Evolutionary conservation across 805 yeast genomes (phyloP).

Genomic region (Candida endomychidarum): DNA sequence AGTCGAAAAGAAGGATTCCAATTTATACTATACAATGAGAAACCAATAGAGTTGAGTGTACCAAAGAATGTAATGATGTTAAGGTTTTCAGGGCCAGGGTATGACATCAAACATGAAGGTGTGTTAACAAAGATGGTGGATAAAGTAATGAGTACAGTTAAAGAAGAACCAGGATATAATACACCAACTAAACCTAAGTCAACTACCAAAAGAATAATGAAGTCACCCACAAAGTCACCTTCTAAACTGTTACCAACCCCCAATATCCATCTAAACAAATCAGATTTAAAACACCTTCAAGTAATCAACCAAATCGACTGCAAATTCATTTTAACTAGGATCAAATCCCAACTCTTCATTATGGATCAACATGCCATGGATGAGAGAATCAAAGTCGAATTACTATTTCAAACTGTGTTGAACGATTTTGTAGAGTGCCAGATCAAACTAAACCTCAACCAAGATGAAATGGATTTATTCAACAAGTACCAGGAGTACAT

Average conservation of each 20-base stretch:
- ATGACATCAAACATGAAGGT: neutral
- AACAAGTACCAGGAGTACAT: conserved; percentile 16
- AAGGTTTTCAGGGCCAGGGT: neutral
- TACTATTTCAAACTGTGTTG: conserved; percentile 23
- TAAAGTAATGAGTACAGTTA: neutral
- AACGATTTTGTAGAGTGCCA: neutral
- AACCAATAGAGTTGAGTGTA: conserved; percentile 3
- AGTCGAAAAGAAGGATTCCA: conserved; percentile 5
- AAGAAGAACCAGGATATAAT: neutral
- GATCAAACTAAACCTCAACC: neutral
- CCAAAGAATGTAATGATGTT: neutral
- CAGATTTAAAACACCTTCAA: neutral
- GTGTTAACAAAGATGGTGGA: neutral
- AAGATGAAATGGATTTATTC: conserved; percentile 15
- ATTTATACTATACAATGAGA: conserved; percentile 8
- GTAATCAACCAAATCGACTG: conserved; percentile 50
- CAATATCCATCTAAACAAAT: neutral
- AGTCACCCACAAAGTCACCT: neutral
- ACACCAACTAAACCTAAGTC: neutral
- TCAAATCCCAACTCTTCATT: conserved; percentile 31
- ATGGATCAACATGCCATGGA: conserved; percentile 87
- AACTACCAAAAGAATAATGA: neutral
- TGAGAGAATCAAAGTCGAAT: conserved; percentile 68
- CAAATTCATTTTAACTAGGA: conserved; percentile 58
- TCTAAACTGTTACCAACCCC: neutral